These are phyloP conservation scores for Nitzschia sp. DNA, from an alignment of 108 stramenopile species.

Conservation along the genomic window DNA sequence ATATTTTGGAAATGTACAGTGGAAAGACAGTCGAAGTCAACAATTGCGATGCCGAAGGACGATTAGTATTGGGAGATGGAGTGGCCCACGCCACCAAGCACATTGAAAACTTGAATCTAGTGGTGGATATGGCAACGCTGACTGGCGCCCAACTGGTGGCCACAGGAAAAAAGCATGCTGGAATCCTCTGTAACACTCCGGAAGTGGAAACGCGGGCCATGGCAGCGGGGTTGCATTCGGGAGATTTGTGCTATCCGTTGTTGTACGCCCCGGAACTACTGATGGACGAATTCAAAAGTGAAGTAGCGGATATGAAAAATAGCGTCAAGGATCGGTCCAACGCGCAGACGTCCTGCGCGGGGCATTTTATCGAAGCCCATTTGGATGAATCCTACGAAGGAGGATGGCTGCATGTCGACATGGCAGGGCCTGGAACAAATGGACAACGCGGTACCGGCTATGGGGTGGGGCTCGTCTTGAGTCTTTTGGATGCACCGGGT, in stretches of 20 bases:
- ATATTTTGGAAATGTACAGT: constrained; percentile 50
- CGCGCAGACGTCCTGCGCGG: constrained; percentile 87
- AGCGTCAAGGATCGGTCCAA: constrained; percentile 81
- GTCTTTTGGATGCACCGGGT: constrained; percentile 15
- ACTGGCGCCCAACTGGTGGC: constrained; percentile 88
- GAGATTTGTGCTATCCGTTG: constrained; percentile 82
- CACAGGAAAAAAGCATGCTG: constrained; percentile 85
- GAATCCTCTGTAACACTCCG: constrained; percentile 66
- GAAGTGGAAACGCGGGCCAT: constrained; percentile 60
- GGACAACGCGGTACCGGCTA: constrained; percentile 35
- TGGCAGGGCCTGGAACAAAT: constrained; percentile 56
- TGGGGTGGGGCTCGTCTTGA: constrained; percentile 15
- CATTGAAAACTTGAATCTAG: constrained; percentile 46
- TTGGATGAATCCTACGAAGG: constrained; percentile 52
- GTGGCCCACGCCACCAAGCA: constrained; percentile 81
- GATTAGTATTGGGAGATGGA: constrained; percentile 81
- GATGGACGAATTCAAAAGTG: constrained; percentile 73
- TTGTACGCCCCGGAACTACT: constrained; percentile 82
- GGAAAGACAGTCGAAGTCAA: constrained; percentile 57
- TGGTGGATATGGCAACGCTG: constrained; percentile 90
- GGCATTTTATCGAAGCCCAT: constrained; percentile 90
- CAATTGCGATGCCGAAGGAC: constrained; percentile 93
- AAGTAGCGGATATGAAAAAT: constrained; percentile 92
- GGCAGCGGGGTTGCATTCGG: constrained; percentile 48
- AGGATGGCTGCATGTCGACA: constrained; percentile 89